Evolutionary conservation across 2,329 filamentous ascomycete genomes (phyloP).

Genomic region (Fusarium longipes): DNA sequence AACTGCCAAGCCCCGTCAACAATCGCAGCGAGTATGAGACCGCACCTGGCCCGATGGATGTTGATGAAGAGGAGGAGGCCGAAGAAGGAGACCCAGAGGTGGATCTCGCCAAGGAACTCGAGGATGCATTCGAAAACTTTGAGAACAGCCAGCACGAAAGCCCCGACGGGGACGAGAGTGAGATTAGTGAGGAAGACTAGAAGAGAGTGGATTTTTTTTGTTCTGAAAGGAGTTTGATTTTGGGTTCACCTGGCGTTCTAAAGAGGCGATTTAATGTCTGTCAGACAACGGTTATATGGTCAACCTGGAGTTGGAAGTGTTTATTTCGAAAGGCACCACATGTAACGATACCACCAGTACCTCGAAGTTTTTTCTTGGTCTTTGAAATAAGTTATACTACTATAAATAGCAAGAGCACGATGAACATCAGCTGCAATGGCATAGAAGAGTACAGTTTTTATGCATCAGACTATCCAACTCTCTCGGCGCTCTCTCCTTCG

Average conservation of each 20-base stretch:
- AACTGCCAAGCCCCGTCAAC: constrained; percentile 66
- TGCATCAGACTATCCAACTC: constrained; percentile 2
- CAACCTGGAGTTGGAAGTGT: constrained; percentile 26
- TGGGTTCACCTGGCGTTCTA: constrained; percentile 21
- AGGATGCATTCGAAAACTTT: constrained; percentile 63
- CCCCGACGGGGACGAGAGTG: constrained; percentile 68
- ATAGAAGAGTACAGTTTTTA: neutral
- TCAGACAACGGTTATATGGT: neutral
- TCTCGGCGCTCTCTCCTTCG: constrained; percentile 42
- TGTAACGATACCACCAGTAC: constrained; percentile 32
- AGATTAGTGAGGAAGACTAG: constrained; percentile 74
- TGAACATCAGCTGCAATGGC: constrained; percentile 1
- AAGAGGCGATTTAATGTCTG: constrained; percentile 4
- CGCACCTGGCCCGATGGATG: constrained; percentile 46
- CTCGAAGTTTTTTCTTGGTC: neutral
- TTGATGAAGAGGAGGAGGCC: constrained; percentile 47
- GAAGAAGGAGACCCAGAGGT: constrained; percentile 48
- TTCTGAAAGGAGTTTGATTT: constrained; percentile 9
- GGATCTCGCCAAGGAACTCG: constrained; percentile 64
- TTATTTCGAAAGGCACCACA: constrained; percentile 10
- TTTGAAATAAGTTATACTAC: neutral
- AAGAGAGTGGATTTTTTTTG: constrained; percentile 17
- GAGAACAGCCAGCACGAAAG: constrained; percentile 64
- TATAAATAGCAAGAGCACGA: constrained; percentile 1
- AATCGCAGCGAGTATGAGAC: constrained; percentile 47